Base-by-base conservation (phyloP, 768 basidiomycete species). In the Kondoa malvinella region DNA sequence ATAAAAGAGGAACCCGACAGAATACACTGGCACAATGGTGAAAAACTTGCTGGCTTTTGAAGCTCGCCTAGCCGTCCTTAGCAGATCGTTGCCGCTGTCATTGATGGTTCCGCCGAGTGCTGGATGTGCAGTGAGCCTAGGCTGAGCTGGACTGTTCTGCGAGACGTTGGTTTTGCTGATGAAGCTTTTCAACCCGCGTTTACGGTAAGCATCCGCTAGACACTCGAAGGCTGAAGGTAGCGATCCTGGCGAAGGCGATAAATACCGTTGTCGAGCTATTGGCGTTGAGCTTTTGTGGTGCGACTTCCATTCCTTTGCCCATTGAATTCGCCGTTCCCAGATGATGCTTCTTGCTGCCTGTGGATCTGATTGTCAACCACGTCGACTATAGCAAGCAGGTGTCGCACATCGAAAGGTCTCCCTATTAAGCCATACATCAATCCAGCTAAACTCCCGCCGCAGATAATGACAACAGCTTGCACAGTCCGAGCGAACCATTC, bases 361-460 rank as follows among this genome's bases (percentile, higher is more conserved):
- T 21, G 8, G 8, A 8, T 50, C 12, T 50, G 40, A 8, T 50
- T 50, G 8, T 50, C 21, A 50, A 50, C 12, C 21, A 21, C 8
- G 8, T 50, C 12, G 21, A 50, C 12, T 21, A 50, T 50, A 50
- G 21, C 40, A 21, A 50, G 21, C 12, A 50, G 21, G 40, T 8
- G 21, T 21, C 40, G 8, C 40, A 50, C 40, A 33, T 68, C 68
- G 65, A 68, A 68, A 21, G 68, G 68, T 30, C 68, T 67, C 4
- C 65, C 64, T 3, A 68, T 57, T 4, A 68, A 65, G 34, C 68
- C 68, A 59, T 68, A 68, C 21, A 61, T 65, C 12, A 68, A 21
- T 26, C 68, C 68, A 56, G 68, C 68, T 25, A 68, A 57, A 30
- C 64, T 40, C 21, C 68, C 68, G 64, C n/a, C 34, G 25, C 31